These are phyloP conservation scores for Phytophthora podocarpi DNA, from an alignment of 352 stramenopile genomes.

Conservation along the genomic window DNA sequence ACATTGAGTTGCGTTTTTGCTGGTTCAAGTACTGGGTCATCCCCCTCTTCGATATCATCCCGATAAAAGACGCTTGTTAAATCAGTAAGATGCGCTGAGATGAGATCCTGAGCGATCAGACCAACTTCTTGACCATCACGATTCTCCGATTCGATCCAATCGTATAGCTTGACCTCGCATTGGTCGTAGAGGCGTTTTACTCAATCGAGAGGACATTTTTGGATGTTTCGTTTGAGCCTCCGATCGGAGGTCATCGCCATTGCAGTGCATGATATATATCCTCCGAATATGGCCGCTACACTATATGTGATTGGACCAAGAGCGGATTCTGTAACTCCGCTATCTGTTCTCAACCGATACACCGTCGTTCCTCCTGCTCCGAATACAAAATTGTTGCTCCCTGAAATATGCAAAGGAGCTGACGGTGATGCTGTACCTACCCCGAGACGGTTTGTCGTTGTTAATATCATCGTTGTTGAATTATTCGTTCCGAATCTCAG, in stretches of 20 bases:
- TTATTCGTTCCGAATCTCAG: neutral
- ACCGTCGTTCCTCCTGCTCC: neutral
- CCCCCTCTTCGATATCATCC: constrained; percentile 5
- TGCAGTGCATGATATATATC: neutral
- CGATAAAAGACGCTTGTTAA: constrained; percentile 8
- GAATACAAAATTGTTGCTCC: neutral
- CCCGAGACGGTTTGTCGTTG: neutral
- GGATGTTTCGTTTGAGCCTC: constrained; percentile 15
- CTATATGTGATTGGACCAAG: neutral
- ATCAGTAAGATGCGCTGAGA: constrained; percentile 8
- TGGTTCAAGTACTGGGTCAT: constrained; percentile 3
- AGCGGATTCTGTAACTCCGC: neutral
- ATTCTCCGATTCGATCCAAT: constrained; percentile 13
- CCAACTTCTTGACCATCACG: constrained; percentile 7
- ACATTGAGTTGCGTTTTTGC: constrained; percentile 6
- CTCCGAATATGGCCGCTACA: neutral
- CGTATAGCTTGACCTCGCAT: neutral
- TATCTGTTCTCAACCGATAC: neutral
- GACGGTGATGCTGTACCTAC: neutral
- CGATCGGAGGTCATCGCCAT: constrained; percentile 6
- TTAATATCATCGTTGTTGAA: neutral
- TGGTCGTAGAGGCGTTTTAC: constrained; percentile 4
- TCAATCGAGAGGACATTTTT: neutral
- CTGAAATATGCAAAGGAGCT: neutral
- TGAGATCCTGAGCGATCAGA: constrained; percentile 9